phyloP scores from a whole-genome alignment of 1,139 yeast genomes.

The Lodderomyces parapsilosis region DNA sequence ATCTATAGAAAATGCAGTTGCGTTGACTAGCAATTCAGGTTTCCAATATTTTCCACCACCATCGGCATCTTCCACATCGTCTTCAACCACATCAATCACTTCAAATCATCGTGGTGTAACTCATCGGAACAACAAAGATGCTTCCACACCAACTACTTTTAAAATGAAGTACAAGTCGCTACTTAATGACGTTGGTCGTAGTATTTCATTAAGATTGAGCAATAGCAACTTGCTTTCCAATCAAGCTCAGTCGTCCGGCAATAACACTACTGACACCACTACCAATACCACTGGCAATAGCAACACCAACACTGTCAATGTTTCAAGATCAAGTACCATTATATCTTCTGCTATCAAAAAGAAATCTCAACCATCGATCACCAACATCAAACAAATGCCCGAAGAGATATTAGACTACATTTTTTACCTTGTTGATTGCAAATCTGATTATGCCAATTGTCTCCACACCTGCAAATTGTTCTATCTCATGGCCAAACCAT shows the following conservation, averaged over 20 bases:
- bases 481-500: conserved; percentile 51
- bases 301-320: background rate
- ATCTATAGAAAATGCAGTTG: background rate
- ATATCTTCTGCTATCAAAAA: background rate
- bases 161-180: conserved; percentile 47
- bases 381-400: conserved; percentile 26
- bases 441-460: conserved; percentile 31
- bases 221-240: conserved; percentile 15
- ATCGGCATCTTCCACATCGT: background rate
- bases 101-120: background rate
- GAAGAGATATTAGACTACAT: conserved; percentile 35
- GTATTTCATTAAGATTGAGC: conserved; percentile 22
- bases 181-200: conserved; percentile 39
- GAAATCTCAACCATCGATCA: background rate
- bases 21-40: background rate
- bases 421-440: conserved; percentile 29
- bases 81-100: background rate
- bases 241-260: conserved; percentile 3
- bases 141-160: conserved; percentile 14
- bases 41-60: background rate
- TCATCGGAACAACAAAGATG: background rate
- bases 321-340: conserved; percentile 6
- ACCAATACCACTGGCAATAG: background rate
- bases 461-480: conserved; percentile 51
- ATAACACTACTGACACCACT: background rate